These are phyloP conservation scores for Cephaloascus fragrans DNA, from an alignment of 805 yeast genomes.

Conservation along the genomic window DNA sequence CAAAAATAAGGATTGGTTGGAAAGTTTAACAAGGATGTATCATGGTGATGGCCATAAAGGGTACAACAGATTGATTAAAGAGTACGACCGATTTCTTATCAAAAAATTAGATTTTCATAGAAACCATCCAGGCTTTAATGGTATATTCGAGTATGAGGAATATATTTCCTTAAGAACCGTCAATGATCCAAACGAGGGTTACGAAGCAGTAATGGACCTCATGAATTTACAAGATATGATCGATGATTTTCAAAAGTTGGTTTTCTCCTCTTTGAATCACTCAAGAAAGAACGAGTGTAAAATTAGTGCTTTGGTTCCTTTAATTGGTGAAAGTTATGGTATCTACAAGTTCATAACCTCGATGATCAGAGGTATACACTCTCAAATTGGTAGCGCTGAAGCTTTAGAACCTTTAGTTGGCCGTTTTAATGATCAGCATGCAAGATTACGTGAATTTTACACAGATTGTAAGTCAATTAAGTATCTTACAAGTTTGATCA, in stretches of 20 bases:
- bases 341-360: conserved; percentile 82
- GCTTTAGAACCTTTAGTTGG: conserved; percentile 68
- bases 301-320: conserved; percentile 79
- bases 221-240: conserved; percentile 79
- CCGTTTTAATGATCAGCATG: conserved; percentile 62
- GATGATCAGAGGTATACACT: conserved; percentile 83
- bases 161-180: conserved; percentile 81
- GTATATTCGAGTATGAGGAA: conserved; percentile 93
- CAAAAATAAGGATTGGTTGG: conserved; percentile 68
- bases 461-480: conserved; percentile 83
- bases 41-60: conserved; percentile 28
- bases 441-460: conserved; percentile 69
- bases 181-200: conserved; percentile 93
- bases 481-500: conserved; percentile 70
- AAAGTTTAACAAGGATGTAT: conserved; percentile 54
- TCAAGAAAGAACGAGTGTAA: conserved; percentile 63
- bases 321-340: conserved; percentile 87
- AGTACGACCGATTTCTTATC: conserved; percentile 61
- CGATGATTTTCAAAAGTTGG: conserved; percentile 65
- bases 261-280: conserved; percentile 62
- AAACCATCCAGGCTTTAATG: conserved; percentile 82
- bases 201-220: conserved; percentile 77
- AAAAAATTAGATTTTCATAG: conserved; percentile 76
- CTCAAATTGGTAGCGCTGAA: conserved; percentile 62
- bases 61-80: conserved; percentile 67